Base-by-base conservation (phyloP, 257 asterid genomes). In the Gentiana macrophylla region DNA sequence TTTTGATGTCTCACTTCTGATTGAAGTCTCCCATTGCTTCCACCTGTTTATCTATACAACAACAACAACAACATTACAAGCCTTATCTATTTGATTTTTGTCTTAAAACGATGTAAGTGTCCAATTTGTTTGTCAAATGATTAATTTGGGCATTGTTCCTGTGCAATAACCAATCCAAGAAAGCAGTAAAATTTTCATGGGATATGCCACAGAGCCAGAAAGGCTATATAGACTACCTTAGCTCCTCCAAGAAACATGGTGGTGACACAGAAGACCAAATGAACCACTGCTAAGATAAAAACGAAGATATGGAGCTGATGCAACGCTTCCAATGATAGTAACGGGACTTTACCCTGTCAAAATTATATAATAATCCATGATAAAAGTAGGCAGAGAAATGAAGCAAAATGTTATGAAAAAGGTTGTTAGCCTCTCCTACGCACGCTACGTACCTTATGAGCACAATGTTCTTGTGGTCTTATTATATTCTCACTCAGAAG, bases 241-340 rank as follows among this genome's bases (percentile, higher is more conserved):
- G 68, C 50, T 35, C 80, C 68, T 61, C 95, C 96, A n/a, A 86
- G 94, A 70, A 74, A 73, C 86, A 84, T 68, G 69, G 95, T 86
- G 41, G 80, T 60, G 50, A 81, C 94, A 58, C 95, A 84, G 68
- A 73, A 84, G 65, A 80, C 5, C 5, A 82, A 94, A 63, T 86
- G 93, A 70, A 72, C 89, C 47, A 90, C 77, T 1, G 96, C 96
- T 66, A 90, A 60, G 8, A 90, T 89, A 64, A 90, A 90, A 65
- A 86, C 78, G 79, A 90, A 84, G 43, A 90, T 86, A 70, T 90
- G 95, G 53, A 90, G 92, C 72, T 86, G 89, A 71, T 86, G 92
- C 68, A 90, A 37, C 47, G 96, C 98, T 76, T 90, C 95, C 33
- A 79, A 6, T 0, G 98, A 90, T 50, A 90, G 69, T 53, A 90